These are phyloP conservation scores for Clitopilus hobsonii DNA, from an alignment of 768 basidiomycete species.

Conservation along the genomic window DNA sequence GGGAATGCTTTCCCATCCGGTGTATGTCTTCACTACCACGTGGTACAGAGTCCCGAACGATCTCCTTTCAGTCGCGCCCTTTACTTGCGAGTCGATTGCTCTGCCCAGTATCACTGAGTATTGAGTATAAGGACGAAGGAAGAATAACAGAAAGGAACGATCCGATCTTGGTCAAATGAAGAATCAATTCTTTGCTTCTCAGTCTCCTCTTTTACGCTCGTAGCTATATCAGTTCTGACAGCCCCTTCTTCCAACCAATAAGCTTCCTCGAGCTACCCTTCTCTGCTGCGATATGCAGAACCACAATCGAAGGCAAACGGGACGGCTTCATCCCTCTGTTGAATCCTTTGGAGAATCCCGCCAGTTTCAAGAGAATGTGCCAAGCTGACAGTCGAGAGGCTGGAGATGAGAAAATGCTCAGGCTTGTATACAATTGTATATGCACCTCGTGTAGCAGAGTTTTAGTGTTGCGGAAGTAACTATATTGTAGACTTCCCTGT, in stretches of 20 bases:
- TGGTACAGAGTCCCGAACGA: constrained; percentile 4
- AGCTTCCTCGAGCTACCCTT: background rate
- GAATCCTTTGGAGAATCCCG: constrained; percentile 1
- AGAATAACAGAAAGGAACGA: background rate
- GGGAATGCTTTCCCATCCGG: constrained; percentile 7
- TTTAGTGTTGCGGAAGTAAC: background rate
- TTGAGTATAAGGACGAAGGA: background rate
- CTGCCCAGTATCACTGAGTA: background rate
- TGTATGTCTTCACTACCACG: constrained; percentile 13
- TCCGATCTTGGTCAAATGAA: background rate
- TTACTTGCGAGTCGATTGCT: background rate
- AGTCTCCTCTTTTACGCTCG: background rate
- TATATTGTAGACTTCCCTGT: background rate
- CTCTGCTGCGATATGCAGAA: background rate
- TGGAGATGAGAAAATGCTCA: too few species aligned
- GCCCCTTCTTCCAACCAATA: background rate
- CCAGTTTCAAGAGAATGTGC: background rate
- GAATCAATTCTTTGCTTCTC: background rate
- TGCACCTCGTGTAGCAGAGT: background rate
- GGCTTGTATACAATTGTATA: too few species aligned
- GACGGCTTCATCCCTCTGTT: background rate
- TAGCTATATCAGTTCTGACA: background rate
- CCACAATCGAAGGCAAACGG: background rate
- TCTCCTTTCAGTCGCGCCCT: background rate
- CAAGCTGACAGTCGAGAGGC: background rate